Conservation (phyloP, 495 filamentous ascomycete species). For the Xylaria bambusicola region DNA sequence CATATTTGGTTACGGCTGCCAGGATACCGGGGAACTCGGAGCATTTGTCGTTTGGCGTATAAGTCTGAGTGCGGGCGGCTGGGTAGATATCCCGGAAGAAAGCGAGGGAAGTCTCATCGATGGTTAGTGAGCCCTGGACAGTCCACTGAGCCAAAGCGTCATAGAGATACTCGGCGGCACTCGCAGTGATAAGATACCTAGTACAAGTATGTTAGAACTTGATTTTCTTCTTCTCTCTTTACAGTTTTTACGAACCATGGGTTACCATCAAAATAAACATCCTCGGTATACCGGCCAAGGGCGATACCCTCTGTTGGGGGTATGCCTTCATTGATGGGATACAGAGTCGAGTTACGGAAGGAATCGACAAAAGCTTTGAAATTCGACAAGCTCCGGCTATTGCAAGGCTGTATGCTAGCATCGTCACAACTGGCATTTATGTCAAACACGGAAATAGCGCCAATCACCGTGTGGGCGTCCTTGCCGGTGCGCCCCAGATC, state of each 20-base stretch:
- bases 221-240: background rate
- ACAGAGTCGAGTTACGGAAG: constrained; percentile 46
- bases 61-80: constrained; percentile 42
- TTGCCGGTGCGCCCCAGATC: constrained; percentile 43
- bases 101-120: constrained; percentile 46
- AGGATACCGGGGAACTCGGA: constrained; percentile 49
- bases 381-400: constrained; percentile 47
- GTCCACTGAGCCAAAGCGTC: constrained; percentile 61
- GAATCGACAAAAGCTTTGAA: constrained; percentile 53
- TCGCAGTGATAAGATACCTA: constrained; percentile 45
- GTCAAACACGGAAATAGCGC: constrained; percentile 50
- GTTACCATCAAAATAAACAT: constrained; percentile 53
- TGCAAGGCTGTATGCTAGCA: constrained; percentile 53
- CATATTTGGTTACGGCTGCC: constrained; percentile 55
- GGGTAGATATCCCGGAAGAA: constrained; percentile 57
- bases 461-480: constrained; percentile 51
- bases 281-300: constrained; percentile 64
- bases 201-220: background rate
- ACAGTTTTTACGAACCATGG: constrained; percentile 34
- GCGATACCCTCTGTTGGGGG: constrained; percentile 50
- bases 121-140: constrained; percentile 42
- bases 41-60: constrained; percentile 9
- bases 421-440: constrained; percentile 51
- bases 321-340: constrained; percentile 50
- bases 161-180: constrained; percentile 64